Percentiles rank a stretch among this genome's conserved stretches.
Conservation (phyloP, 495 filamentous ascomycete species). For the Penicillium ochrochloron region DNA sequence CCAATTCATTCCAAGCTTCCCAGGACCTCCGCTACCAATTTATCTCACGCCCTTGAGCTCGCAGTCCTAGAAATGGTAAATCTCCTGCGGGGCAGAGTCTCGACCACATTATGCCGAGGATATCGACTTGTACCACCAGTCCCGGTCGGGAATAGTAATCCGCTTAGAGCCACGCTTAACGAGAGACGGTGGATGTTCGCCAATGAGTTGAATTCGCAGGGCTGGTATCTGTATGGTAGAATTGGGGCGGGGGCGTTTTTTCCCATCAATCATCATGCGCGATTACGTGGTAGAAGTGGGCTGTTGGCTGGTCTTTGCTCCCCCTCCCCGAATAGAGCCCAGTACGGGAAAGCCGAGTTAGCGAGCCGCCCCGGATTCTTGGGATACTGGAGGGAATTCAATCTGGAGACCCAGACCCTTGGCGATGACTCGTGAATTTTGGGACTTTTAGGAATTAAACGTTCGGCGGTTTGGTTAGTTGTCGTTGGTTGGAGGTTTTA, state of each 20-base stretch:
- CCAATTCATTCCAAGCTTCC: not conserved
- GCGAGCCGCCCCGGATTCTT: not conserved
- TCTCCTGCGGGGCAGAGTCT: constrained; percentile 32
- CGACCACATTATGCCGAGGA: constrained; percentile 5
- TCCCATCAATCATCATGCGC: constrained; percentile 44
- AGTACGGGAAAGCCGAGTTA: not conserved
- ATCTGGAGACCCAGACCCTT: not conserved
- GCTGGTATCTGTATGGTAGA: not conserved
- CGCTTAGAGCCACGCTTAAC: constrained; percentile 8
- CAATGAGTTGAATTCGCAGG: constrained; percentile 8
- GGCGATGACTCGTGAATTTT: not conserved
- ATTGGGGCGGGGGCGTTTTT: constrained; percentile 18
- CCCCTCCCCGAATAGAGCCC: not conserved
- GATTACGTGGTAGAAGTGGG: not conserved
- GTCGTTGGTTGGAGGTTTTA: not conserved
- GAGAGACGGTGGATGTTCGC: not conserved
- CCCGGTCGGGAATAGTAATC: constrained; percentile 7
- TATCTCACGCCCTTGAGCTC: constrained; percentile 6
- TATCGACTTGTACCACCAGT: not conserved
- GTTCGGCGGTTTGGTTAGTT: too few relatives aligned
- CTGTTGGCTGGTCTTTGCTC: too few relatives aligned
- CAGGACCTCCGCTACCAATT: not conserved
- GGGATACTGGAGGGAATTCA: too few relatives aligned
- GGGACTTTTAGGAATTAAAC: too few relatives aligned
- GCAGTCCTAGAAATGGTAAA: constrained; percentile 29